Evolutionary conservation across 371 early-diverging fungal genomes (phyloP), one percentile per base, ranked within the genome.

Genomic region (Lichtheimia ornata): DNA sequence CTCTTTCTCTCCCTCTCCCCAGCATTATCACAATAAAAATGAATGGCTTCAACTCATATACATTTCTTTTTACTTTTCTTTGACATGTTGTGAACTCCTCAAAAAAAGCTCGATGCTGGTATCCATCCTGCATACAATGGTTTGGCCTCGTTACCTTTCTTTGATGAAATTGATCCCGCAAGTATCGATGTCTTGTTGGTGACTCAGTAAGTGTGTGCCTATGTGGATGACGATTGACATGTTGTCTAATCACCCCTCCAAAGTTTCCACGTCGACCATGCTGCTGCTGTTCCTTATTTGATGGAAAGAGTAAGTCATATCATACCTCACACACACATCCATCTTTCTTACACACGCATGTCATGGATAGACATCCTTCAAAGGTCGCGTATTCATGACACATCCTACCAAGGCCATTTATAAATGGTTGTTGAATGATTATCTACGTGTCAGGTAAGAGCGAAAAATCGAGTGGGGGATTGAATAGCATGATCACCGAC

Each of bases 381-480:
- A 91, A 62, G 99, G 99, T n/a, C 92, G 97, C 54, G 96, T 99
- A 0, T 99, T 94, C 71, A 99, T 99, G 99, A 99, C 99, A 7
- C 99, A 99, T 80, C 99, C 99, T 6, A 99, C 99, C 18, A 96
- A 97, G 72, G 98, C 99, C 28, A 99, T 99, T 64, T 98, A 96
- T 81, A 92, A 93, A 64, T 99, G 99, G 99, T 80, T 99, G 43
- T 76, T 99, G 22, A 90, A 94, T 28, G 99, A 99, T 83, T 99
- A 96, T 67, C 90, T 99, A 22, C 91, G 93, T 73, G 94, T 98
- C 51, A 95, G 92, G 87, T 90, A 82, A 42, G 47, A 7, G 11
- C 5, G 5, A 41, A 5, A 20, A 35, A n/a, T n/a, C 22, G 20
- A 14, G 13, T 41, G 9, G 1, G 5, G 42, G n/a, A n/a, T 24